Evolutionary conservation across 2,329 filamentous ascomycete species (phyloP), one percentile per base, ranked within the genome.

Genomic region (Saccharata proteae): DNA sequence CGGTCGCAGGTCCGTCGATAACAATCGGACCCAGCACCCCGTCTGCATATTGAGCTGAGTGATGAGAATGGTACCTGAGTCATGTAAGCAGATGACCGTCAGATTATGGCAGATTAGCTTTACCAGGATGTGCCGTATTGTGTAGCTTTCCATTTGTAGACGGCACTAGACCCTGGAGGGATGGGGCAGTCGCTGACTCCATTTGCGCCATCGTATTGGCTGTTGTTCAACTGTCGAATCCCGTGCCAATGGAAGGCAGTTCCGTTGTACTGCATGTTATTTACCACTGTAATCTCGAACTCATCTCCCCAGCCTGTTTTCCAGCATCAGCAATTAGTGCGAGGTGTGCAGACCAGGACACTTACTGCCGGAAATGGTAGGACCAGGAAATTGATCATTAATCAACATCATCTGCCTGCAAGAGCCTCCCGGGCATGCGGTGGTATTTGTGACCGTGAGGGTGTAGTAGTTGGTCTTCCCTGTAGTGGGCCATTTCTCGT

Each of bases 211-310:
- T 78, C 74, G 38, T 67, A 57, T 26, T 62, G 54, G 40, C 64
- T 67, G 28, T 59, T 68, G 43, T 62, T 55, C 37, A 64, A 57
- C 44, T 78, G 71, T 5, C 69, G 64, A 19, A 79, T 37, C 0
- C 67, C 75, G 42, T 79, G 74, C 54, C 64, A 78, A 44, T 79
- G 74, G 12, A 77, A 67, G 6, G 62, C 62, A 6, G 71, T 77
- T 18, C 72, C 71, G 38, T 78, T 77, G 38, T 61, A 46, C 6
- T 54, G 52, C 52, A 63, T 32, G 27, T 57, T 42, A 46, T 76
- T 79, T 19, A 55, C 66, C 5, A 78, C 63, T 3, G 47, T 38
- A 8, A 31, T 41, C n/a, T 52, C 45, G 4, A 76, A 55, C 18
- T 39, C 54, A 34, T 64, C 58, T 16, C 58, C 64, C 64, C 65